Conservation (phyloP, 1,284 basidiomycete genomes). For the Tilletia walkeri region DNA sequence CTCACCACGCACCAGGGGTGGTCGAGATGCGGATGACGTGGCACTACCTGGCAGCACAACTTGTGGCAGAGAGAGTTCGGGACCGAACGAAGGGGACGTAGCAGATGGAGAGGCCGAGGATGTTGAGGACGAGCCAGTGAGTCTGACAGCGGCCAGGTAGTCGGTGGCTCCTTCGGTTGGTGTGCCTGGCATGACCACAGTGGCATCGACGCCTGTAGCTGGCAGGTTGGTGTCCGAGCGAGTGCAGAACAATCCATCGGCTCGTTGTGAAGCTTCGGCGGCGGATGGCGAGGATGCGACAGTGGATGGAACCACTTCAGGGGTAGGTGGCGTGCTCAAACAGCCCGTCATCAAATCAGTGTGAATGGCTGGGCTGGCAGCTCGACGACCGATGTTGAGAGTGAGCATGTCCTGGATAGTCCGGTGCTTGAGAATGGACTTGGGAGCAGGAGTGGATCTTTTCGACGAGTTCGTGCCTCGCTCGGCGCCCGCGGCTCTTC, state of each 20-base stretch:
- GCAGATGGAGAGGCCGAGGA: neutral
- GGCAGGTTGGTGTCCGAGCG: neutral
- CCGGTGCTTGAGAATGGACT: conserved; percentile 94
- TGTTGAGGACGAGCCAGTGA: neutral
- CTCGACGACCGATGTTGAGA: conserved; percentile 8
- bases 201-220: neutral
- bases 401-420: conserved; percentile 63
- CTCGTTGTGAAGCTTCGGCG: neutral
- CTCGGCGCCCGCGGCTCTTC: neutral
- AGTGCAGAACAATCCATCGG: neutral
- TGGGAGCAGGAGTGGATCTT: conserved; percentile 54
- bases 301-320: neutral
- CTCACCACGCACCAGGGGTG: neutral
- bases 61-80: neutral
- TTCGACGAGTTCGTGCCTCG: neutral
- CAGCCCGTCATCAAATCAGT: neutral
- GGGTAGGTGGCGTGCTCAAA: neutral
- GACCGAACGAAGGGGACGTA: no score
- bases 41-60: neutral
- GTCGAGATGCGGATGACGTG: neutral
- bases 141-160: conserved; percentile 11
- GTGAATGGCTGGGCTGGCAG: conserved; percentile 7
- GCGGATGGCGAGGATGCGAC: neutral
- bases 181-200: neutral
- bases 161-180: conserved; percentile 9